phyloP scores from a whole-genome alignment of 305 asterid species.

The Solanum chacoense region DNA sequence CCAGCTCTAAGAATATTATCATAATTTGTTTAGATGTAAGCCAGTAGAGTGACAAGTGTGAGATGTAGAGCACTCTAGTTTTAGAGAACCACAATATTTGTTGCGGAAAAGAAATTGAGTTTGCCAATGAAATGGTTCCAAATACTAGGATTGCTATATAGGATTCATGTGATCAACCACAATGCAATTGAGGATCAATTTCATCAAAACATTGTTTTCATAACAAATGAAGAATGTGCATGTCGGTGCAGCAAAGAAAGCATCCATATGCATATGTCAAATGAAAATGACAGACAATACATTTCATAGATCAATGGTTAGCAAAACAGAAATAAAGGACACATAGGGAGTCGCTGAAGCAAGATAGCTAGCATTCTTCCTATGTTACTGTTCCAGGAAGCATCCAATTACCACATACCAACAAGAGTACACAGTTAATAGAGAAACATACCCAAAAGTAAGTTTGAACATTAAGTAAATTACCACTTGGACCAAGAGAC shows the following conservation, averaged over 20 bases:
- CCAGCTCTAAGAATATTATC: not conserved
- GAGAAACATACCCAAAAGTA: not conserved
- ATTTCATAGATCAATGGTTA: not conserved
- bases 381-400: not conserved
- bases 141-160: not conserved
- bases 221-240: not conserved
- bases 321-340: not conserved
- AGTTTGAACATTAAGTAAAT: slow-evolving; percentile 6
- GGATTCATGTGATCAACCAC: not conserved
- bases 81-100: not conserved
- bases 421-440: not conserved
- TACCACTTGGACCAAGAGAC: slow-evolving; percentile 93
- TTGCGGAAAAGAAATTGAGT: not conserved
- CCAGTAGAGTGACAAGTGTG: not conserved
- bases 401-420: not conserved
- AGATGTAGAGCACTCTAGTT: not conserved
- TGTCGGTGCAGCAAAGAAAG: not conserved
- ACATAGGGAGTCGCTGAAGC: not conserved
- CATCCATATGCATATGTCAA: not conserved
- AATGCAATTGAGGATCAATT: not conserved
- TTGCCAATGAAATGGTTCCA: not conserved
- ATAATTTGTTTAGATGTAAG: not conserved
- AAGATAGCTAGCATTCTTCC: not conserved
- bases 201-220: not conserved
- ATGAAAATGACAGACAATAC: not conserved